These are phyloP conservation scores for Taphrina pruni DNA, from an alignment of 1,139 yeast species.

Conservation along the genomic window DNA sequence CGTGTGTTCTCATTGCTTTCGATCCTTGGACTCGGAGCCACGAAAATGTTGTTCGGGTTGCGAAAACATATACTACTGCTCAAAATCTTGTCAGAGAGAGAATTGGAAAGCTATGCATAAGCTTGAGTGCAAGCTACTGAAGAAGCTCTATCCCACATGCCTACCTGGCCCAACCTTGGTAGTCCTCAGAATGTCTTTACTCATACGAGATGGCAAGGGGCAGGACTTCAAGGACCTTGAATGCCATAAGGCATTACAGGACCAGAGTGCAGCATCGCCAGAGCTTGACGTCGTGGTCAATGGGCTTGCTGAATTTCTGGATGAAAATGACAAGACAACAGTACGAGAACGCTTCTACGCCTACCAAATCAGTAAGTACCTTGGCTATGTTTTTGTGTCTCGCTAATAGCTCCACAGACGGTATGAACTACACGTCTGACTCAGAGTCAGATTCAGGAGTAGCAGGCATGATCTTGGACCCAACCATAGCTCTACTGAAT, in stretches of 20 bases:
- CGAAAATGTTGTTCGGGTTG: conserved; percentile 6
- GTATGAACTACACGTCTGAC: no score
- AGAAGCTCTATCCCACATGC: conserved; percentile 22
- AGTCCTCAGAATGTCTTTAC: conserved; percentile 37
- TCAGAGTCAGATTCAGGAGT: conserved; percentile 28
- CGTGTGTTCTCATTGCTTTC: conserved; percentile 8
- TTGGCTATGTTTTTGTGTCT: no score
- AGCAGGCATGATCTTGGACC: conserved; percentile 54
- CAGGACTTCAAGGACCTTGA: background rate
- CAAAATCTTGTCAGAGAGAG: conserved; percentile 36
- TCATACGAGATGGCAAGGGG: conserved; percentile 11
- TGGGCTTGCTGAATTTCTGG: conserved; percentile 4
- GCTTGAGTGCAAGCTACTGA: conserved; percentile 41
- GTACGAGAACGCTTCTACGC: conserved; percentile 2
- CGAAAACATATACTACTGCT: conserved; percentile 16
- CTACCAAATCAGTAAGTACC: background rate
- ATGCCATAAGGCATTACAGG: background rate
- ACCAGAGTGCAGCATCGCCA: background rate
- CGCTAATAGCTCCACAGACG: no score
- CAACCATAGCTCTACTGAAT: conserved; percentile 52
- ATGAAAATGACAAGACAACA: background rate
- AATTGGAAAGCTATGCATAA: conserved; percentile 43
- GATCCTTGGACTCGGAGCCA: background rate
- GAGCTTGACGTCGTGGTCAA: background rate
- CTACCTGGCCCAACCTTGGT: conserved; percentile 38